Evolutionary conservation across 169 alveolate species (phyloP), one percentile per base, ranked within the genome.

Genomic region (Sarcocystis neurona): DNA sequence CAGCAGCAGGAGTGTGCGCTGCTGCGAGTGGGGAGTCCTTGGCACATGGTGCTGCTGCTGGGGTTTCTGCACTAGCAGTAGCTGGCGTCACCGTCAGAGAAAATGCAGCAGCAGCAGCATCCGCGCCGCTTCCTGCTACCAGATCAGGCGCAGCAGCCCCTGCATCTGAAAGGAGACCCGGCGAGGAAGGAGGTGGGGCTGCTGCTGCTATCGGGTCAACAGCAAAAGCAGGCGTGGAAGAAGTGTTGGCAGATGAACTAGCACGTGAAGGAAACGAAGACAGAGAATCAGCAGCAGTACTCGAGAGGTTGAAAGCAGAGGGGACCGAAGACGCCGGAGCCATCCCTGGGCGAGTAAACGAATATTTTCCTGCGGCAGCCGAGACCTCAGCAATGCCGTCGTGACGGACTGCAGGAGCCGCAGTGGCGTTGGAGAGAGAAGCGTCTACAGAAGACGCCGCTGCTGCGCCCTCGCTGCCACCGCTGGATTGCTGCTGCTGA

Each of bases 161-260:
- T n/a, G n/a, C n/a, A n/a, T n/a, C n/a, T 77, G 85, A 66, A 34
- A 46, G 85, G 68, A 77, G 82, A 72, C 34, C 34, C 82, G 34
- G 82, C 34, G 82, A 47, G 47, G 47, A 77, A 10, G 85, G 63
- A 66, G 68, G n/a, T 53, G 10, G 63, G 30, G 20, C 20, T 53
- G 30, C 20, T 10, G 20, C 10, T 53, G 30, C 20, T 53, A 10
- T 37, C 47, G 60, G 85, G 85, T 44, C 23, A n/a, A 6, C 39
- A 47, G 30, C 44, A 72, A 66, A 77, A 77, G 68, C 85, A 77
- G 85, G 68, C 0, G 85, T 53, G 41, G 82, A 46, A 37, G 0
- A 46, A 32, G 50, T n/a, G 41, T 46, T 66, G n/a, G 82, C 82
- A 72, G 53, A 47, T 39, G 56, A 47, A 66, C 34, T 53, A n/a